phyloP scores from a whole-genome alignment of 257 asterid species.

The Petunia secreta region DNA sequence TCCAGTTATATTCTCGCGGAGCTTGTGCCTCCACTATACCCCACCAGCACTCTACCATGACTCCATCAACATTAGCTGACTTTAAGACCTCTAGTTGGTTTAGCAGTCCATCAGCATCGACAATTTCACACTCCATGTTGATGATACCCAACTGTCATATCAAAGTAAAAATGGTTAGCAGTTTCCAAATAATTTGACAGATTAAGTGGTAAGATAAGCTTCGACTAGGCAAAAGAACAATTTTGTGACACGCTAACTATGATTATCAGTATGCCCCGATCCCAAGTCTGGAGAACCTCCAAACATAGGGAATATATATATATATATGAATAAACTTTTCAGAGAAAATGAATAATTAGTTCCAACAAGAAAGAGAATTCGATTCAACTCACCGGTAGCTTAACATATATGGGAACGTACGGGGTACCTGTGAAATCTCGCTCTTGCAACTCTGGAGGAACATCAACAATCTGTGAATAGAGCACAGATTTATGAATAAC shows the following conservation, averaged over 20 bases:
- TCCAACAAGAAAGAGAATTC: neutral
- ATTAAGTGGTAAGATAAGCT: no score
- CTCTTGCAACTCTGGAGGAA: slow-evolving; percentile 43
- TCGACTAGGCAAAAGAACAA: no score
- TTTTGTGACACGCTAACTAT: no score
- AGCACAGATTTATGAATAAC: neutral
- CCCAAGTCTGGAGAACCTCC: no score
- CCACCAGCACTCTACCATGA: slow-evolving; percentile 93
- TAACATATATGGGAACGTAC: slow-evolving; percentile 68
- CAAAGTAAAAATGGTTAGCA: no score
- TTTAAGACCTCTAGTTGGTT: slow-evolving; percentile 56
- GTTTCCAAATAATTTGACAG: no score
- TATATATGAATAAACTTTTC: no score
- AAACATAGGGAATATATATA: no score
- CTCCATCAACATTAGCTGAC: slow-evolving; percentile 68
- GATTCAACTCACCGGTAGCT: slow-evolving; percentile 72
- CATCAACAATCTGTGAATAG: slow-evolving; percentile 29
- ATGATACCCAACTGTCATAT: slow-evolving; percentile 38
- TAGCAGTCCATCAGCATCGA: slow-evolving; percentile 51
- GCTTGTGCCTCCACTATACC: slow-evolving; percentile 70
- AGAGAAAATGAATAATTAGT: no score
- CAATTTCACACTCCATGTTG: slow-evolving; percentile 62
- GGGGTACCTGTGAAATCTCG: slow-evolving; percentile 69
- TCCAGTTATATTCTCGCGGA: slow-evolving; percentile 75
- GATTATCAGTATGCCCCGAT: no score